phyloP scores from a whole-genome alignment of 768 basidiomycete species.

The Rhizopogon vesiculosus region DNA sequence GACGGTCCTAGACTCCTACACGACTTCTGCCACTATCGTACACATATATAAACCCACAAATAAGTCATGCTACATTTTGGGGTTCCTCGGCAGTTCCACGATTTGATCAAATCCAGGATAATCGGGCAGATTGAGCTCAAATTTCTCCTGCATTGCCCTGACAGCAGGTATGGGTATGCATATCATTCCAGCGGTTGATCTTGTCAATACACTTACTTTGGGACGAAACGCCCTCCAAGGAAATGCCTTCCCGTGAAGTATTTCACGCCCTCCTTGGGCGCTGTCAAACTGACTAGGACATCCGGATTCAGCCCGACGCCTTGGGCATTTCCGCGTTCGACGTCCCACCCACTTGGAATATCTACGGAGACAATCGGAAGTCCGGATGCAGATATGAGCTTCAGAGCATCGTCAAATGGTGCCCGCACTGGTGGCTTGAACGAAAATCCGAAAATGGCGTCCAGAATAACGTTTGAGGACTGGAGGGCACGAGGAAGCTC shows the following conservation, averaged over 20 bases:
- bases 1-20: not conserved
- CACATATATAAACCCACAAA: too few relatives aligned
- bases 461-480: slow-evolving; percentile 78
- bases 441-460: slow-evolving; percentile 98
- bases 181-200: not conserved
- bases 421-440: slow-evolving; percentile 87
- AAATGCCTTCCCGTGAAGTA: slow-evolving; percentile 82
- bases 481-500: slow-evolving; percentile 46
- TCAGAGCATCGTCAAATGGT: slow-evolving; percentile 79
- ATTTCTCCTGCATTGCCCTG: slow-evolving; percentile 72
- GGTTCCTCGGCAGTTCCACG: slow-evolving; percentile 55
- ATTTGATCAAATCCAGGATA: slow-evolving; percentile 83
- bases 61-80: not conserved
- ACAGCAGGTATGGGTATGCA: not conserved
- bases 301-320: slow-evolving; percentile 64
- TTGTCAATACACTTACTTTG: slow-evolving; percentile 57
- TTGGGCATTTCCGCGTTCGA: slow-evolving; percentile 66
- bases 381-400: slow-evolving; percentile 53
- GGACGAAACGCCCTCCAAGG: slow-evolving; percentile 90
- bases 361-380: slow-evolving; percentile 92
- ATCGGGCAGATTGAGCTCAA: slow-evolving; percentile 70
- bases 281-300: slow-evolving; percentile 86
- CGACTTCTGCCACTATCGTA: not conserved
- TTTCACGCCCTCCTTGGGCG: slow-evolving; percentile 86
- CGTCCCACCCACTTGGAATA: slow-evolving; percentile 96